Base-by-base conservation (phyloP, 1,139 yeast genomes). In the Blastobotrys indianensis region DNA sequence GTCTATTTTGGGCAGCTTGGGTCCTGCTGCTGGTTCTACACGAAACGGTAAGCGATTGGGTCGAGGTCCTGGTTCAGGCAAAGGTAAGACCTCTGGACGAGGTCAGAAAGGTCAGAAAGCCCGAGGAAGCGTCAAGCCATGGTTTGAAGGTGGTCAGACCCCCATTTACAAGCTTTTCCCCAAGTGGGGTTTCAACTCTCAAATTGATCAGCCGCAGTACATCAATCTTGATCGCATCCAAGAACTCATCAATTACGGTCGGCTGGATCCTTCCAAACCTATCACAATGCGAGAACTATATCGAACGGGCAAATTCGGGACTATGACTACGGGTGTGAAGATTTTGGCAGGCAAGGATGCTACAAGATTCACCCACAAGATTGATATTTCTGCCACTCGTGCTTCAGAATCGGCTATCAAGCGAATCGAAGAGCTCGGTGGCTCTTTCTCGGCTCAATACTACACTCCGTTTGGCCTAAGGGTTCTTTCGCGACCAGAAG, bases 51-150 rank as follows among this genome's bases (percentile, higher is more conserved):
- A 83, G 62, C 77, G 97, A 66, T 74, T 92, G 30, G 98, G 99
- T 65, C 81, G 99, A 71, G 98, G 98, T 69, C 95, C 96, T 33
- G 92, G 95, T 31, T 83, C 95, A 39, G 95, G 95, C 16, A 58
- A 66, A 43, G 75, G 99, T 70, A 88, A 90, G 67, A 92, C 97
- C 1, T 80, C 97, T 2, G 95, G 96, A 42, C 78, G 98, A 65
- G 99, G 99, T 73, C 96, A 87, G 63, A 94, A 90, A 69, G 99
- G 99, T 79, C 98, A 92, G 66, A 90, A 90, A 69, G 97, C 97
- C 11, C 79, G 97, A 68, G 86, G 92, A 32, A 79, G 82, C 45
- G 94, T 90, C 17, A 92, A 90, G 49, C 79, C 84, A 52, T 87
- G 95, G 92, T 86, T 90, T 64, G 98, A 92, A 72, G 99, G 99